Evolutionary conservation across 768 basidiomycete species (phyloP), one percentile per base, ranked within the genome.

Genomic region (Lentinula raphanica): DNA sequence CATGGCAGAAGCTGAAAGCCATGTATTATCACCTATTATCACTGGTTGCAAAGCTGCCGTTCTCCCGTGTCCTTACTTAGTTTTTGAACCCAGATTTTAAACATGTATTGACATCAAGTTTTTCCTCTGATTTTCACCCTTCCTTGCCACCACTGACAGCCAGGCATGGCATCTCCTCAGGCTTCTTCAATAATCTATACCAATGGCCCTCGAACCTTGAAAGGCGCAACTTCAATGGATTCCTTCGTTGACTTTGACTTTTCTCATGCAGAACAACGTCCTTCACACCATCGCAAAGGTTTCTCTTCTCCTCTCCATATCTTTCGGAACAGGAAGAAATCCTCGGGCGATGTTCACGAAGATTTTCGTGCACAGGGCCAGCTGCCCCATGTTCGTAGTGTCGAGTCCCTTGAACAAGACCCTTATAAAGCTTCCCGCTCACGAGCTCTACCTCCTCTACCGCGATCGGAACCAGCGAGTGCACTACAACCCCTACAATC

Each of bases 171-270:
- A 5, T n/a, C 27, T 35, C 39, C 39, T 19, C 38, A 55, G 27
- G 11, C 29, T 32, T 39, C 54, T 13, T n/a, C n/a, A n/a, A n/a
- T 25, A 13, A 13, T 39, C 13, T 40, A 53, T 36, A n/a, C 9
- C 12, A 38, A 36, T 23, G 38, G 51, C 8, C 12, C 3, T 27
- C 51, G 36, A 21, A 9, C 27, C 12, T 28, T n/a, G 19, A 53
- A 44, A 35, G 42, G 40, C 27, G 15, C 54, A 3, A 40, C 54
- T 44, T 56, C 54, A 1, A 42, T 56, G 40, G 54, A 56, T 21
- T 56, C 54, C 3, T 56, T 56, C 36, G 54, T 56, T 12, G 54
- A 56, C 28, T 56, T 56, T n/a, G 42, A 39, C 35, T 23, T 39
- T 12, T 27, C 19, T 19, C 38, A 38, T 27, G 51, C 19, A 44